phyloP scores from a whole-genome alignment of 208 protist genomes.

The Acanthamoeba royreba region DNA sequence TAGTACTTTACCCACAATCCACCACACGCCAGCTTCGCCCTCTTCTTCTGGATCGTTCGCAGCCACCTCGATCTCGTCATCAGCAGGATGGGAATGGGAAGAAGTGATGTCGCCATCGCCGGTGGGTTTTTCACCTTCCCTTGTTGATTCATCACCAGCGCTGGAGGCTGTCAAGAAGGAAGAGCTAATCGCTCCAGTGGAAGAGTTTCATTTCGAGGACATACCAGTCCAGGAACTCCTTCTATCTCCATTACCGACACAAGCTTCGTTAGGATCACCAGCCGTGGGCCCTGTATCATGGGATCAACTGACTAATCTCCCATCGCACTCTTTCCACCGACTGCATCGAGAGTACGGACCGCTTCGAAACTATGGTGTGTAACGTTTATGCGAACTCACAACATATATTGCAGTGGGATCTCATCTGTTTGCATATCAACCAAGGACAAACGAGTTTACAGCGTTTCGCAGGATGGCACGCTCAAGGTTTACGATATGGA shows the following conservation, averaged over 20 bases:
- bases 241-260: too few relatives aligned
- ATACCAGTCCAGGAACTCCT: neutral
- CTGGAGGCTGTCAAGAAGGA: neutral
- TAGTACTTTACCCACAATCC: neutral
- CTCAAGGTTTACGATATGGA: slow-evolving; percentile 69
- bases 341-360: neutral
- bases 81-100: neutral
- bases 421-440: slow-evolving; percentile 55
- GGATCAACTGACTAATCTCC: neutral
- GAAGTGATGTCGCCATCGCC: neutral
- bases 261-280: neutral
- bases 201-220: neutral
- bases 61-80: neutral
- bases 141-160: neutral
- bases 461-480: slow-evolving; percentile 69
- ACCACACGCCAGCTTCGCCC: neutral
- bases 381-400: too few relatives aligned
- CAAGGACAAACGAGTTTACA: slow-evolving; percentile 63
- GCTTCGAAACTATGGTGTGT: neutral
- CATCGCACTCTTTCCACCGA: neutral
- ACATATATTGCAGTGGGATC: slow-evolving; percentile 41
- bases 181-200: neutral
- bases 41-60: neutral
- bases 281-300: neutral
- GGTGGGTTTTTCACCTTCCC: neutral